Evolutionary conservation across 164 flowering plant species (phyloP).

Genomic region (Magnolia officinalis): DNA sequence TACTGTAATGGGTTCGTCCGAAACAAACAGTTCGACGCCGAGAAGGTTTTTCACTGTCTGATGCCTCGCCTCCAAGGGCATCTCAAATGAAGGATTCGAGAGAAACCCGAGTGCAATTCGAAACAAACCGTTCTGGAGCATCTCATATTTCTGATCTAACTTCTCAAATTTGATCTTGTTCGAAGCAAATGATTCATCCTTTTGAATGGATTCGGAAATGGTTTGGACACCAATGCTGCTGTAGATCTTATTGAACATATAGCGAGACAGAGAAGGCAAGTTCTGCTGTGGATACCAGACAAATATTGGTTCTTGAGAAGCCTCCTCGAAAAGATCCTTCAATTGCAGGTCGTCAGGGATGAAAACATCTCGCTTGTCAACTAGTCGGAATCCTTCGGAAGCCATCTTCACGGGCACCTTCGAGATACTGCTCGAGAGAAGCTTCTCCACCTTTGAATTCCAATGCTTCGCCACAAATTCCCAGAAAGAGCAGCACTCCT

Average conservation of each 20-base stretch:
- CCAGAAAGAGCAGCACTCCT: conserved; percentile 64
- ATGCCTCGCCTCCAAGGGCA: conserved; percentile 38
- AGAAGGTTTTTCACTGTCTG: conserved; percentile 34
- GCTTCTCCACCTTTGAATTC: conserved; percentile 18
- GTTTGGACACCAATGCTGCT: conserved; percentile 43
- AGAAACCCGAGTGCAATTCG: conserved; percentile 49
- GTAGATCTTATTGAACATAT: conserved; percentile 38
- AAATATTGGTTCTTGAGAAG: conserved; percentile 37
- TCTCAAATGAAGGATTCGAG: conserved; percentile 30
- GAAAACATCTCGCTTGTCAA: conserved; percentile 46
- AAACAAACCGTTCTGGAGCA: conserved; percentile 32
- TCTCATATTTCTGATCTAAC: conserved; percentile 16
- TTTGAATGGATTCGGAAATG: conserved; percentile 46
- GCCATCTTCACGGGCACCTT: conserved; percentile 45
- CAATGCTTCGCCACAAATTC: conserved; percentile 27
- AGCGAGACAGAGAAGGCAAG: conserved; percentile 28
- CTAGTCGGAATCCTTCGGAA: conserved; percentile 24
- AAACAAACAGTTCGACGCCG: conserved; percentile 33
- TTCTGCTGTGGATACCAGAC: conserved; percentile 59
- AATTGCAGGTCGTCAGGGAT: conserved; percentile 60
- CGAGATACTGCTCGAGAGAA: conserved; percentile 23
- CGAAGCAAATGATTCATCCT: conserved; percentile 19
- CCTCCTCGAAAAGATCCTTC: conserved; percentile 41
- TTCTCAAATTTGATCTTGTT: conserved; percentile 19
- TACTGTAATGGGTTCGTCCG: conserved; percentile 35